Conservation (phyloP, 768 basidiomycete species). For the Serendipita sp. region DNA sequence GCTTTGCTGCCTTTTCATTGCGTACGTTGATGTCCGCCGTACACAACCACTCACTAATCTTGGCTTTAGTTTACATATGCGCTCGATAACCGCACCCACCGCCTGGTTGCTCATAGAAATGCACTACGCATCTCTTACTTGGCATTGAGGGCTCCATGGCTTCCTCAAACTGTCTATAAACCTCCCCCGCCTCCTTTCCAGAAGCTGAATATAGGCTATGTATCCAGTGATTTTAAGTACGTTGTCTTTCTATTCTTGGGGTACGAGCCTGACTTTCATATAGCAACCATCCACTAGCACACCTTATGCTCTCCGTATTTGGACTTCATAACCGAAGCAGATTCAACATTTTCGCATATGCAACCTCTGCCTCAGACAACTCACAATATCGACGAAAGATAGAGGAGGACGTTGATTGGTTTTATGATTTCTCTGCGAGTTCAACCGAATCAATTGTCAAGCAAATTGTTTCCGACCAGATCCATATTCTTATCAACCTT, state of each 20-base stretch:
- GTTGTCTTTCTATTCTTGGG: neutral
- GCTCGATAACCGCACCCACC: conserved; percentile 25
- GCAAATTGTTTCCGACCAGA: conserved; percentile 27
- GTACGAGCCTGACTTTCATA: neutral
- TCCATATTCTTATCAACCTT: conserved; percentile 33
- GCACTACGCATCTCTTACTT: conserved; percentile 31
- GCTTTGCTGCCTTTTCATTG: conserved; percentile 36
- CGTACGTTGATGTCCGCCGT: conserved; percentile 17
- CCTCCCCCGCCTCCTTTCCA: conserved; percentile 27
- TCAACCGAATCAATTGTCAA: conserved; percentile 24
- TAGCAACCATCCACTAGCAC: conserved; percentile 37
- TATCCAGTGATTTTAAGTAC: conserved; percentile 33
- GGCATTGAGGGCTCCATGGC: conserved; percentile 27
- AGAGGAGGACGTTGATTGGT: conserved; percentile 25
- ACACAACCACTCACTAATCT: neutral
- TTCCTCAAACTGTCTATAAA: conserved; percentile 25
- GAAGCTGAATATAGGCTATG: conserved; percentile 32
- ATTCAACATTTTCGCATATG: conserved; percentile 32
- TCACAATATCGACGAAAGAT: conserved; percentile 30
- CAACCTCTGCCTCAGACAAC: conserved; percentile 33
- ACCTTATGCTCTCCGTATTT: conserved; percentile 38
- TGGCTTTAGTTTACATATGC: conserved; percentile 30
- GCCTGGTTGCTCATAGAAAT: conserved; percentile 33
- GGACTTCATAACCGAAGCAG: conserved; percentile 25
- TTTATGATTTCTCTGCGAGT: conserved; percentile 29